Conservation (phyloP, 1,139 yeast species). For the Sugiyamaella sp. region DNA sequence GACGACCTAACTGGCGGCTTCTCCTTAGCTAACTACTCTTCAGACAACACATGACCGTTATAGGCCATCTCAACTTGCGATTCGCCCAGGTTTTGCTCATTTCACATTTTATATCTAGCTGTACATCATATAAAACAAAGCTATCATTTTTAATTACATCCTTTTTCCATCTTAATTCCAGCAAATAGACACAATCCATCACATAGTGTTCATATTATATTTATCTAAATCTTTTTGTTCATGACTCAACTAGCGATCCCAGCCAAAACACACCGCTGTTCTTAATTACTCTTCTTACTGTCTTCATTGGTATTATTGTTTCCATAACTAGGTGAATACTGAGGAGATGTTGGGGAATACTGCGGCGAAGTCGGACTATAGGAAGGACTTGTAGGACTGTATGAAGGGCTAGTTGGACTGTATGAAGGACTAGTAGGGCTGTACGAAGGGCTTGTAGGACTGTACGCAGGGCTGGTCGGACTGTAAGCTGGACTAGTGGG, state of each 20-base stretch:
- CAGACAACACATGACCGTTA: too few species aligned
- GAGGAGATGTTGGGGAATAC: slow-evolving; percentile 69
- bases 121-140: slow-evolving; percentile 2
- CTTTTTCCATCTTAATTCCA: slow-evolving; percentile 9
- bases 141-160: neutral
- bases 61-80: too few species aligned
- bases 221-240: neutral
- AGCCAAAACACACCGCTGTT: neutral
- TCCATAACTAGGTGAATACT: slow-evolving; percentile 50
- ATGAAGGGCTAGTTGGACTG: slow-evolving; percentile 54
- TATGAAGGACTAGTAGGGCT: slow-evolving; percentile 61
- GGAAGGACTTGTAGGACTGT: slow-evolving; percentile 69
- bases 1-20: too few species aligned
- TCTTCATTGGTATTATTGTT: slow-evolving; percentile 13
- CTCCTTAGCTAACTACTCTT: too few species aligned
- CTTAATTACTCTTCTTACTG: slow-evolving; percentile 5
- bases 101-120: slow-evolving; percentile 5
- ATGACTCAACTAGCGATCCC: neutral
- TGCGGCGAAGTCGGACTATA: slow-evolving; percentile 69
- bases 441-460: slow-evolving; percentile 67
- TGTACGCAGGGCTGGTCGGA: slow-evolving; percentile 70
- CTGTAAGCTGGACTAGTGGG: slow-evolving; percentile 50
- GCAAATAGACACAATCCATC: neutral
- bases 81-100: too few species aligned
- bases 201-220: slow-evolving; percentile 4